These are phyloP conservation scores for Trypanosoma brucei DNA, from an alignment of 208 protist species.

Conservation along the genomic window DNA sequence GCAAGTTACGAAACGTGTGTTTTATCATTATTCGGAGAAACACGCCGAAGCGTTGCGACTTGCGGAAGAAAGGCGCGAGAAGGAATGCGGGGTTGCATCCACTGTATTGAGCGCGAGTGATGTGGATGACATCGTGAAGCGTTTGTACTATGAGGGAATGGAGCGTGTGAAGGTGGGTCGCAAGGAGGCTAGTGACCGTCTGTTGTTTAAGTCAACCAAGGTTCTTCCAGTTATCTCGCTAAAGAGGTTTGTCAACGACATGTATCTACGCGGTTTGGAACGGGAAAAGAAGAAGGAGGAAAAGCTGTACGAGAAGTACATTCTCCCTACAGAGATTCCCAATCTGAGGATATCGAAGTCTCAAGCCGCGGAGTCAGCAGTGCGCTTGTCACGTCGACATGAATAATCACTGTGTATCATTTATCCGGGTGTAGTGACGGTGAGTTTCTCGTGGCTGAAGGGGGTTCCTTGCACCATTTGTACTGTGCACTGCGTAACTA, in stretches of 20 bases:
- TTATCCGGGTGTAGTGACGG: too few relatives aligned
- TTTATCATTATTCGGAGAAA: slow-evolving; percentile 44
- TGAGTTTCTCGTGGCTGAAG: too few relatives aligned
- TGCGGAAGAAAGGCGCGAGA: slow-evolving; percentile 18
- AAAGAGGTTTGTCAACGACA: slow-evolving; percentile 61
- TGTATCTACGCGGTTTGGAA: slow-evolving; percentile 64
- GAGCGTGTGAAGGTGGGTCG: slow-evolving; percentile 29
- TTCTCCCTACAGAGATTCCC: slow-evolving; percentile 57
- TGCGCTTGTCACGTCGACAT: slow-evolving; percentile 7
- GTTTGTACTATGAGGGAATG: slow-evolving; percentile 45
- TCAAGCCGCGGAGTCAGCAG: slow-evolving; percentile 12
- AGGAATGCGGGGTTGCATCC: slow-evolving; percentile 16
- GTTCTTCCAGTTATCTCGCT: slow-evolving; percentile 29
- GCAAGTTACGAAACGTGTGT: slow-evolving; percentile 64
- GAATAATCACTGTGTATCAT: background rate
- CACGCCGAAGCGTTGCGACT: slow-evolving; percentile 26
- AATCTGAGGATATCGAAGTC: slow-evolving; percentile 28
- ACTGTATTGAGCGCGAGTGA: slow-evolving; percentile 21
- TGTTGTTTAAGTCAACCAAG: slow-evolving; percentile 29
- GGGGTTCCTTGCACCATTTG: too few relatives aligned
- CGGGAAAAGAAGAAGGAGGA: slow-evolving; percentile 64
- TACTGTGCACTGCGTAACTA: too few relatives aligned
- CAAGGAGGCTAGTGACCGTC: slow-evolving; percentile 31
- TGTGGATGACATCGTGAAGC: slow-evolving; percentile 37
- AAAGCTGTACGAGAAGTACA: slow-evolving; percentile 68